Base-by-base conservation (phyloP, 2,329 filamentous ascomycete genomes). In the Fusarium virguliforme region DNA sequence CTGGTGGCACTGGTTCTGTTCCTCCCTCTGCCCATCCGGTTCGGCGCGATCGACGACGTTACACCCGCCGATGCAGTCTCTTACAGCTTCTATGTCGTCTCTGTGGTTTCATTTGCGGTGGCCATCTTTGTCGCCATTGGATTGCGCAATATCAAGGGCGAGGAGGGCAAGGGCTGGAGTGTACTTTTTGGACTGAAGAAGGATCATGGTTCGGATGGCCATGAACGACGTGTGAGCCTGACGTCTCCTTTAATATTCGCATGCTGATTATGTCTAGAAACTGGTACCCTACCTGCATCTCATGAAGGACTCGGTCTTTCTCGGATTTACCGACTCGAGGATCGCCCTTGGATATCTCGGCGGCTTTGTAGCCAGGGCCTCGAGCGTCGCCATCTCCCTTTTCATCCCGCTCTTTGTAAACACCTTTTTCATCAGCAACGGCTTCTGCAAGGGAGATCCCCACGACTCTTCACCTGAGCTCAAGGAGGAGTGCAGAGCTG, bases 371-470 rank as follows among this genome's bases (percentile, higher is more conserved):
- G 95, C 95, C 9, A 90, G 96, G 62, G 95, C 96, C 8, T 98
- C 95, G 1, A 97, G 94, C 0, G 96, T 99, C 6, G 95, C 93
- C 58, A 97, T 99, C 71, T 97, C 94, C 1, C 88, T 98, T 6
- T 99, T 98, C 82, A 92, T 99, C 60, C 96, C 96, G 1, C 87
- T 99, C 2, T 97, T 93, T 78, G 90, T 98, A 75, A 98, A 98
- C 79, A 91, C 94, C 26, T 97, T 94, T 80, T 98, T 95, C 81
- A 92, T 95, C 70, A 84, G 85, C 54, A 91, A 92, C 59, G 95
- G 94, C 3, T 91, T 93, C 72, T 98, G 96, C 82, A 87, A 89
- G 41, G 89, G 88, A 15, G 88, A 86, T 0, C 89, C 90, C 1
- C 84, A 89, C 70, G 89, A 91, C 74, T 84, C 89, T 1, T 89